phyloP scores from a whole-genome alignment of 768 basidiomycete species.

The Tylopilus cervinicoccineus region DNA sequence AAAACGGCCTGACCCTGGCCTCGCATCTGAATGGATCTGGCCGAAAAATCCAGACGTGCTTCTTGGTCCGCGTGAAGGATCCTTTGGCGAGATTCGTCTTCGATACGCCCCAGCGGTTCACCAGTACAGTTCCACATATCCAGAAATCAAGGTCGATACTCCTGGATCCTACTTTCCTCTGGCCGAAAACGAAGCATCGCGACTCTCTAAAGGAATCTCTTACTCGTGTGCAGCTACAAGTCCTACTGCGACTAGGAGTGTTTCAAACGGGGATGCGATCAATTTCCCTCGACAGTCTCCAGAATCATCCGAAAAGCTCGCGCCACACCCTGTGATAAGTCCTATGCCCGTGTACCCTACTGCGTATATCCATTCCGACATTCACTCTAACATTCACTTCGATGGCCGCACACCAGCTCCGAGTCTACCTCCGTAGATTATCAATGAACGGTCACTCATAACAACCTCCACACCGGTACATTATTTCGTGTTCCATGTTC shows the following conservation, averaged over 20 bases:
- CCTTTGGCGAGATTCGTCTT: slow-evolving; percentile 8
- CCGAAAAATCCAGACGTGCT: slow-evolving; percentile 10
- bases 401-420: slow-evolving; percentile 2
- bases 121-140: slow-evolving; percentile 6
- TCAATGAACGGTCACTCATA: not conserved
- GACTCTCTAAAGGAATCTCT: slow-evolving; percentile 8
- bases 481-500: slow-evolving; percentile 13
- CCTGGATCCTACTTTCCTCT: slow-evolving; percentile 5
- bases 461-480: not conserved
- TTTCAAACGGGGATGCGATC: not conserved
- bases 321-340: slow-evolving; percentile 22
- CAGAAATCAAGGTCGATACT: slow-evolving; percentile 4
- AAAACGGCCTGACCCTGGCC: slow-evolving; percentile 4
- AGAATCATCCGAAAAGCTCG: slow-evolving; percentile 8
- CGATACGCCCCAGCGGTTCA: slow-evolving; percentile 3
- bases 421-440: slow-evolving; percentile 3
- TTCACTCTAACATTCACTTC: slow-evolving; percentile 10
- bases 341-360: slow-evolving; percentile 28
- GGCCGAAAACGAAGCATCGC: slow-evolving; percentile 9
- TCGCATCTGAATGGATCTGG: slow-evolving; percentile 18
- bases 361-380: slow-evolving; percentile 17
- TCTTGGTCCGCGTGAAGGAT: slow-evolving; percentile 3
- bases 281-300: slow-evolving; percentile 1
- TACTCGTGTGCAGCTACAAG: slow-evolving; percentile 5
- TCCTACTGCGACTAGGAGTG: slow-evolving; percentile 2